Conservation (phyloP, 805 yeast species). For the Suhomyces xylopsoci region DNA sequence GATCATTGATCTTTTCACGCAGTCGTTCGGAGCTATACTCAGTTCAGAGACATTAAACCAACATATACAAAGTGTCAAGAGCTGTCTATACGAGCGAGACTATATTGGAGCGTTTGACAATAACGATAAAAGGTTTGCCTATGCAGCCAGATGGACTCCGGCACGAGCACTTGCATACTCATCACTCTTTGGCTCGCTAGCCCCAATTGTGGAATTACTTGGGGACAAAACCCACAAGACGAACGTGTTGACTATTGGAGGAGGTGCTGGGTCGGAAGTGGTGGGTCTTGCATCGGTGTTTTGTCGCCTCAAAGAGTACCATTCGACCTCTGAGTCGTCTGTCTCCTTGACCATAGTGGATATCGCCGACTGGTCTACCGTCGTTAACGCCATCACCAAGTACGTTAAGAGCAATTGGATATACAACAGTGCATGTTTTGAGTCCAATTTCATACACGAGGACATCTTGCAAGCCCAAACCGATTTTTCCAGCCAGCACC, state of each 20-base stretch:
- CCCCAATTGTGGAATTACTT: slow-evolving; percentile 37
- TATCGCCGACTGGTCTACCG: slow-evolving; percentile 71
- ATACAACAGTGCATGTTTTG: slow-evolving; percentile 29
- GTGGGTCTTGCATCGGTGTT: slow-evolving; percentile 62
- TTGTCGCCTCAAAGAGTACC: slow-evolving; percentile 35
- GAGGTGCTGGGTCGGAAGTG: slow-evolving; percentile 87
- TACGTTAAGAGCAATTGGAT: slow-evolving; percentile 55
- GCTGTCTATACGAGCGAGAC: slow-evolving; percentile 65
- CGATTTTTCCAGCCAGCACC: slow-evolving; percentile 15
- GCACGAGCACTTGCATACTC: slow-evolving; percentile 74
- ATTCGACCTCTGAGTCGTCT: slow-evolving; percentile 28
- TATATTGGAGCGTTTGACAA: slow-evolving; percentile 66
- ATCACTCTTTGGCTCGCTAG: slow-evolving; percentile 56
- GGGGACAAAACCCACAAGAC: slow-evolving; percentile 26
- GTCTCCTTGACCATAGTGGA: slow-evolving; percentile 60
- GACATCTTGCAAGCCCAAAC: slow-evolving; percentile 24
- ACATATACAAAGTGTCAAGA: slow-evolving; percentile 66
- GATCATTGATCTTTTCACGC: slow-evolving; percentile 36
- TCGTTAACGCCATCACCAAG: slow-evolving; percentile 44
- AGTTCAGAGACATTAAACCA: slow-evolving; percentile 34
- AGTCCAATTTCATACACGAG: slow-evolving; percentile 24
- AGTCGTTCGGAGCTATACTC: slow-evolving; percentile 30
- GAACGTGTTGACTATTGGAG: slow-evolving; percentile 67
- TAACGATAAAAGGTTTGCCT: slow-evolving; percentile 66
- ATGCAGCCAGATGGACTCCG: slow-evolving; percentile 84